Evolutionary conservation across 2,329 filamentous ascomycete species (phyloP).

Genomic region (Diplodia scrobiculata): DNA sequence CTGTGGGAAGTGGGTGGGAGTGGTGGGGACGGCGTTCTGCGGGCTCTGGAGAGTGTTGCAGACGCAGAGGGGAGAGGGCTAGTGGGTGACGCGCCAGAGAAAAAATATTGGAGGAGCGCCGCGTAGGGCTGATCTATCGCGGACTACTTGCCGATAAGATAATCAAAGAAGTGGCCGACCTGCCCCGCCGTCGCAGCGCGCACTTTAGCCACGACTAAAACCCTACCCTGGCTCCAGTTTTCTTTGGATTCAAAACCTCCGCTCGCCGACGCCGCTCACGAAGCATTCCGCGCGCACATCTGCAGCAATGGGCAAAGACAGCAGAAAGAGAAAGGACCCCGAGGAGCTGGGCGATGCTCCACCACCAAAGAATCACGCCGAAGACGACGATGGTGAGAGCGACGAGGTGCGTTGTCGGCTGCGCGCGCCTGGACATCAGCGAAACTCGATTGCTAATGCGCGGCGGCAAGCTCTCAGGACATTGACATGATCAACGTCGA

Average conservation of each 20-base stretch:
- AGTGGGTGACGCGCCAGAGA: slow-evolving; percentile 22
- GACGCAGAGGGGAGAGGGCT: slow-evolving; percentile 26
- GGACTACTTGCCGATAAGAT: slow-evolving; percentile 16
- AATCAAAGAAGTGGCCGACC: background rate
- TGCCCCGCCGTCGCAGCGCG: background rate
- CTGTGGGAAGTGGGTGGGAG: background rate
- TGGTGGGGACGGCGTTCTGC: slow-evolving; percentile 26
- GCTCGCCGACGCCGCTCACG: background rate
- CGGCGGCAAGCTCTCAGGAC: slow-evolving; percentile 59
- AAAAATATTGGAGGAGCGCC: slow-evolving; percentile 23
- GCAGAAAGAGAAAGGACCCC: slow-evolving; percentile 39
- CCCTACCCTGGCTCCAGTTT: slow-evolving; percentile 6
- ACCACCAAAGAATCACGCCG: slow-evolving; percentile 36
- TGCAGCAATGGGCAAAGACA: slow-evolving; percentile 40
- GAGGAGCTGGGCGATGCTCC: slow-evolving; percentile 44
- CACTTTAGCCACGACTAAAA: background rate
- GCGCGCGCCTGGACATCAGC: background rate
- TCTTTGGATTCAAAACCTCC: slow-evolving; percentile 15
- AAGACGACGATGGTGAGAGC: slow-evolving; percentile 43
- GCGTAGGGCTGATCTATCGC: slow-evolving; percentile 19
- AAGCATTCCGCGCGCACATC: slow-evolving; percentile 20
- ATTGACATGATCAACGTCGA: slow-evolving; percentile 92
- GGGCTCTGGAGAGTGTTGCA: slow-evolving; percentile 26
- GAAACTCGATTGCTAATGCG: slow-evolving; percentile 18
- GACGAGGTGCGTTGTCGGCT: slow-evolving; percentile 36